Percentiles rank a stretch among this genome's conserved stretches.
Conservation (phyloP, 768 basidiomycete species). For the Stropharia rugosoannulata region DNA sequence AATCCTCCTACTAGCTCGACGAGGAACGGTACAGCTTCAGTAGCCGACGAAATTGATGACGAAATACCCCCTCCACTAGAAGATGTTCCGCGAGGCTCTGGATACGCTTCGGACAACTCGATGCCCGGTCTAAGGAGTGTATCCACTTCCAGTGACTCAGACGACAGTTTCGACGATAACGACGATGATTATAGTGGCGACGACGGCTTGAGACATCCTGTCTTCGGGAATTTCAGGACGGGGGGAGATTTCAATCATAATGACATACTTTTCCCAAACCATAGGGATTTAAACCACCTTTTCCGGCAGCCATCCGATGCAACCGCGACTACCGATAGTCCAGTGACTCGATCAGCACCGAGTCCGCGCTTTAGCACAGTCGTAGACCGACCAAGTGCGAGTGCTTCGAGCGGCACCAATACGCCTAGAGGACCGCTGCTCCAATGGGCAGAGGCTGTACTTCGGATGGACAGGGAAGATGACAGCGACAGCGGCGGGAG, state of each 20-base stretch:
- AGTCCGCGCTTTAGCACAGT: slow-evolving; percentile 8
- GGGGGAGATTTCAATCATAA: not conserved
- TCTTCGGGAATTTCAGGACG: not conserved
- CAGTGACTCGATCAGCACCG: not conserved
- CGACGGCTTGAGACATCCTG: not conserved
- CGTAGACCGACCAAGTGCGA: not conserved
- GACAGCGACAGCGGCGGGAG: not conserved
- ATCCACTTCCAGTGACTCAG: not conserved
- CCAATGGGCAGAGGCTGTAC: not conserved
- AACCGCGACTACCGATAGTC: not conserved
- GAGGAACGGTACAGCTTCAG: not conserved
- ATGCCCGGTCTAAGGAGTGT: slow-evolving; percentile 1
- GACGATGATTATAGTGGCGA: not conserved
- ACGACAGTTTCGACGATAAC: not conserved
- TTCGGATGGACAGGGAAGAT: not conserved
- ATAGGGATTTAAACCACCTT: too few relatives aligned
- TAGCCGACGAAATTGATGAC: not conserved
- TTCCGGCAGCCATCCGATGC: not conserved
- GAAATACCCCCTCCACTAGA: not conserved
- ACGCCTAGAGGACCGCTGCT: not conserved
- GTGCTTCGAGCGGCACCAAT: not conserved
- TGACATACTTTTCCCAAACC: not conserved
- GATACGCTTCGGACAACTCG: slow-evolving; percentile 1
- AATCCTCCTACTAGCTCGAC: not conserved
- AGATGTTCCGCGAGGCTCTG: not conserved